Base-by-base conservation (phyloP, 2,329 filamentous ascomycete genomes). In the Sarocladium kiliense region DNA sequence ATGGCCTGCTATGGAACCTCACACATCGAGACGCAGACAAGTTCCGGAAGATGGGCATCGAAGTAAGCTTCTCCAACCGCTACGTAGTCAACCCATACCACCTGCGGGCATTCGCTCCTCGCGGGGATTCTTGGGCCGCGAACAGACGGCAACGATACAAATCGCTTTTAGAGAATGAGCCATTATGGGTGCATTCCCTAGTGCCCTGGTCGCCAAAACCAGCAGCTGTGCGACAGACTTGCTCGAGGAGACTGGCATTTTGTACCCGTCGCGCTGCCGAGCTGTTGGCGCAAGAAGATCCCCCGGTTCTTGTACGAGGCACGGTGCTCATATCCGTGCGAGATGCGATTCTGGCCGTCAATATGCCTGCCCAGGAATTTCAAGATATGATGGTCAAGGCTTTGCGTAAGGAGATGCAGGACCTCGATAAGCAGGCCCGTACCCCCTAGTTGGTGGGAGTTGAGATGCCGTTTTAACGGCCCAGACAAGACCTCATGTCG, bases 51-150 rank as follows among this genome's bases (percentile, higher is more conserved):
- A 23, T 59, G 36, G 54, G 58, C 27, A 59, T 65, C 51, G 58
- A 54, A 2, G 37, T 71, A 7, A 60, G 59, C 18, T 68, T 65
- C 51, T 64, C 60, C 19, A 56, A 63, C 10, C 53, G 56, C 9
- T 66, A 74, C 58, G 59, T 69, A 54, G 58, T 74, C 47, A 62
- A 68, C 27, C 65, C 66, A 3, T 64, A 65, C 55, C 64, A 73
- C 54, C 58, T 69, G 14, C 60, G 60, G 5, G 70, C 63, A 55
- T 63, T 75, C 19, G 64, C 64, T 5, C 64, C 66, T 1, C 61
- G 62, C 10, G 68, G 66, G 5, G 68, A 74, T 50, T 65, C 72
- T 0, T 56, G 71, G 21, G 56, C 59, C 3, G 58, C 64, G 2
- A 44, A 58, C 27, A 57, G 65, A n/a, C 63, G 65, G 50, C 50